Base-by-base conservation (phyloP, 352 stramenopile genomes). In the Pythium coloratum region DNA sequence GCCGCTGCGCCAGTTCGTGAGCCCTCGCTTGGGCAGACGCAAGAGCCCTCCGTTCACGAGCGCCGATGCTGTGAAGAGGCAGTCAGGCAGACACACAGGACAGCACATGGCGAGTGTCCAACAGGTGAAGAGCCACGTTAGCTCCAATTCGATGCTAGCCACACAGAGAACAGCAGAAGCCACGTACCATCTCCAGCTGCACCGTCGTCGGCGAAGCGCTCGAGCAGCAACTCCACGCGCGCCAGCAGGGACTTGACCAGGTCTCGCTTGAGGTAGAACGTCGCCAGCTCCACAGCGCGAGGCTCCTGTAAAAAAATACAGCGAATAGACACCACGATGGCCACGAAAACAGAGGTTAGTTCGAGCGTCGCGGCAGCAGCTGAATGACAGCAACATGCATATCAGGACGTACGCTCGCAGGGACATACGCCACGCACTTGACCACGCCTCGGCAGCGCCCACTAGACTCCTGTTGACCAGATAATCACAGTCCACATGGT, bases 191-290 rank as follows among this genome's bases (percentile, higher is more conserved):
- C 55, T 18, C 54, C 66, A 67, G 59, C 65, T 59, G 59, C 70
- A 2, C 69, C 70, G 46, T 81, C 70, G 28, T 86, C 77, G 1
- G 51, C 59, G 61, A 73, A 81, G 26, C 74, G 70, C 62, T 91
- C 83, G 42, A 72, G 70, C 58, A 85, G 74, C 46, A 91, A 65
- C 24, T 84, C 76, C 13, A 86, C 55, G 59, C 84, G 82, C 3
- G 90, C 57, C 59, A 81, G 49, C 59, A 91, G 62, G 16, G 84
- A 88, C 59, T 88, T 89, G 20, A 86, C 56, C 63, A 91, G 87
- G 59, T 92, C 84, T 30, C 70, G 80, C 63, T 92, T 92, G 28
- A 92, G 70, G 58, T 76, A 84, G 33, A 68, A 71, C 13, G 67
- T 54, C n/a, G 81, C 84, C 24, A 77, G 62, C 6, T 82, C 72